phyloP scores from a whole-genome alignment of 495 filamentous ascomycete genomes.

The Xylaria bambusicola region DNA sequence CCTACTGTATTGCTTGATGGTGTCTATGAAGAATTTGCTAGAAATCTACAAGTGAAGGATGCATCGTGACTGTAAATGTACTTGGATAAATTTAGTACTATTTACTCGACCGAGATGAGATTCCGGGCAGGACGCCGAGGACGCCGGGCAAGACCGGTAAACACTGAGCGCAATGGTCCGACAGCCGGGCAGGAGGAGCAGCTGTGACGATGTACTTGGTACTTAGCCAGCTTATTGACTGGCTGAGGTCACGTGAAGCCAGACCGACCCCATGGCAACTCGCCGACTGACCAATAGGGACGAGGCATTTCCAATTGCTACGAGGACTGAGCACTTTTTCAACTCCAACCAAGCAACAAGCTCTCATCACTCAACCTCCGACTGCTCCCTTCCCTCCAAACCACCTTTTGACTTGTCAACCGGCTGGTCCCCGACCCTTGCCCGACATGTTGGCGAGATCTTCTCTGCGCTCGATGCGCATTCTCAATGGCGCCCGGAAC shows the following conservation, averaged over 20 bases:
- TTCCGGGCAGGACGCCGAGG: too few relatives aligned
- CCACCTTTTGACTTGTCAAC: conserved; percentile 37
- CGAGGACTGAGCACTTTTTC: conserved; percentile 41
- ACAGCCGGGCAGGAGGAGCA: neutral
- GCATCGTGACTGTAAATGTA: too few relatives aligned
- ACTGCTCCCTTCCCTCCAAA: conserved; percentile 30
- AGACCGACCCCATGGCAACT: conserved; percentile 3
- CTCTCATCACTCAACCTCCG: conserved; percentile 30
- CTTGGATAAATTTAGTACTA: too few relatives aligned
- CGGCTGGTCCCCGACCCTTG: conserved; percentile 37
- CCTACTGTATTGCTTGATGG: too few relatives aligned
- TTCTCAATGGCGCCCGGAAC: conserved; percentile 69
- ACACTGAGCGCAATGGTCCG: neutral
- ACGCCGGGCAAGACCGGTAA: conserved; percentile 1
- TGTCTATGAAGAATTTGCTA: too few relatives aligned
- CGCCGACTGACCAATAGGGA: conserved; percentile 27
- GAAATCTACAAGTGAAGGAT: too few relatives aligned
- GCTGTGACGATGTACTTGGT: neutral
- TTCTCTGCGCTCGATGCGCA: conserved; percentile 76
- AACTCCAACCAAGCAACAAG: conserved; percentile 26
- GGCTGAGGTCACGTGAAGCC: conserved; percentile 11
- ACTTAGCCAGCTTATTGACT: neutral
- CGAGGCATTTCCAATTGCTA: conserved; percentile 37
- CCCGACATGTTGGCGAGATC: conserved; percentile 85
- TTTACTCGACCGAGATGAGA: too few relatives aligned